Evolutionary conservation across 2,329 filamentous ascomycete species (phyloP), one percentile per base, ranked within the genome.

Genomic region (Neofusicoccum parvum): DNA sequence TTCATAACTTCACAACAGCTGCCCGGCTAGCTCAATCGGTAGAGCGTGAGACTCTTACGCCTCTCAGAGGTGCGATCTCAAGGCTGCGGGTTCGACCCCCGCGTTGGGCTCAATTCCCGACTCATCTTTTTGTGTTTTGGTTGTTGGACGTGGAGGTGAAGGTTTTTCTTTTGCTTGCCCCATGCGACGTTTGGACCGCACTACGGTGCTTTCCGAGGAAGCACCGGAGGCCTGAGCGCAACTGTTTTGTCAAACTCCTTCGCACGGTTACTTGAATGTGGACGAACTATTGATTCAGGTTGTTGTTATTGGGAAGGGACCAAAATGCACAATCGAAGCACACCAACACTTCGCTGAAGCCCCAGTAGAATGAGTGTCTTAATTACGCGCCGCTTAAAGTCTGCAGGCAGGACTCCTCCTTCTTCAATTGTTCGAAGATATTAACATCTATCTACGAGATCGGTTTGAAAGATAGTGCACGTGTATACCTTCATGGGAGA

Each of bases 41-140:
- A 78, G 75, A 76, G 75, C 75, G 74, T 77, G 72, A 77, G 75
- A 76, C 75, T 77, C 75, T 78, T 77, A 76, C 49, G 27, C 27
- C 27, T 32, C 27, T 32, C 27, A 32, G 27, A 32, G 27, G 5
- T 32, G 27, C 6, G 6, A 65, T 65, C 64, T 65, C 64, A 65
- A 65, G 63, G 63, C 46, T 65, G 63, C 63, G 63, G 63, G 63
- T 65, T 65, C 63, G 53, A 65, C 53, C 63, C 63, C 63, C 63
- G 63, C 63, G 63, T 65, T 65, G 63, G 63, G 63, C 63, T 65
- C 63, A 62, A 65, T 53, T 62, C 64, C 63, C 63, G 45, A 49
- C 46, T 32, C 27, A 51, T 64, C n/a, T 53, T 64, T 64, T 64
- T 64, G 49, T 10, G 1, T 36, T 48, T 45, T 53, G 2, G 36